phyloP scores from a whole-genome alignment of 352 stramenopile species.

The Phytophthora brassicae region DNA sequence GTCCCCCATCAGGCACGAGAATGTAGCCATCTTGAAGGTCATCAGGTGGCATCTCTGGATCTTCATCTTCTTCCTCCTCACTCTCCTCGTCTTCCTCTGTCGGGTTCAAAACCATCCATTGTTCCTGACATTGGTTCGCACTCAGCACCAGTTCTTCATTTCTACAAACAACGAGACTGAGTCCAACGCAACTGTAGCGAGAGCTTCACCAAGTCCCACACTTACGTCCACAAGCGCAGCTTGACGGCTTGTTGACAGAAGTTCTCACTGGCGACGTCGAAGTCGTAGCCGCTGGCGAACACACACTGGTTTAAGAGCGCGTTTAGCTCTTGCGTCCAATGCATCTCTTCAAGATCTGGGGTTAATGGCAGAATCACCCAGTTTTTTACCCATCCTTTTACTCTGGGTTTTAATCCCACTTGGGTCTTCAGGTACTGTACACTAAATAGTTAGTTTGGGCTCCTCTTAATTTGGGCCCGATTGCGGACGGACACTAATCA shows the following conservation, averaged over 20 bases:
- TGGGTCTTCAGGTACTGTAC: too few relatives aligned
- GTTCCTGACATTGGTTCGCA: constrained; percentile 53
- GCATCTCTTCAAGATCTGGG: constrained; percentile 40
- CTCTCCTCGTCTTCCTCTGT: constrained; percentile 39
- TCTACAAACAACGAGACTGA: not conserved
- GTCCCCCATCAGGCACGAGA: constrained; percentile 14
- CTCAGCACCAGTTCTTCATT: constrained; percentile 38
- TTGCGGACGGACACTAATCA: constrained; percentile 4
- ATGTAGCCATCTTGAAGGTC: constrained; percentile 11
- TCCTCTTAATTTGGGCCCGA: too few relatives aligned
- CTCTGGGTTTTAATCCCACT: too few relatives aligned
- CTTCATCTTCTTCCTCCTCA: constrained; percentile 10
- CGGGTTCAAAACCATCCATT: constrained; percentile 74
- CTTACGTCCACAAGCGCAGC: constrained; percentile 47
- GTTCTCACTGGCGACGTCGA: constrained; percentile 37
- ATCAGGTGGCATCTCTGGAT: not conserved
- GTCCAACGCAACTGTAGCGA: too few relatives aligned
- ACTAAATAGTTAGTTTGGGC: too few relatives aligned
- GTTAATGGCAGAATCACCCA: too few relatives aligned
- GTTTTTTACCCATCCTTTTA: too few relatives aligned
- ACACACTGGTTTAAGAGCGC: constrained; percentile 75
- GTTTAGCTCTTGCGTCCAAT: constrained; percentile 66
- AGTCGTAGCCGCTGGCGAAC: constrained; percentile 77
- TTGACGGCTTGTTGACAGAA: constrained; percentile 46
- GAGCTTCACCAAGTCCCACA: too few relatives aligned